phyloP scores from a whole-genome alignment of 805 yeast genomes.

The Cephaloascus fragrans region DNA sequence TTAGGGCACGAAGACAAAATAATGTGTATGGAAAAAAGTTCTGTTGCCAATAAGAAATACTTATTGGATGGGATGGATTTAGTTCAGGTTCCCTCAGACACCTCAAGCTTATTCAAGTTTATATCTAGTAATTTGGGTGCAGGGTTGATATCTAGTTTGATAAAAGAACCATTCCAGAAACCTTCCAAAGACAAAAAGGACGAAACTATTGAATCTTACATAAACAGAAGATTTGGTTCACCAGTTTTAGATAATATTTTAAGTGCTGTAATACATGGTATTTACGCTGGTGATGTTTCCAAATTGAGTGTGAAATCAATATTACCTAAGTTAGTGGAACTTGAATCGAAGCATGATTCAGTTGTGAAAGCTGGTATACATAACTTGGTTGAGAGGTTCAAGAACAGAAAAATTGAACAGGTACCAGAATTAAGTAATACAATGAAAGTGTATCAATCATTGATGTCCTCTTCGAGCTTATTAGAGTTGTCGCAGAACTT shows the following conservation, averaged over 20 bases:
- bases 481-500: constrained; percentile 22
- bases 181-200: constrained; percentile 27
- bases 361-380: constrained; percentile 34
- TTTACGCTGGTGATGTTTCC: constrained; percentile 78
- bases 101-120: constrained; percentile 22
- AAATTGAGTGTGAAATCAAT: constrained; percentile 58
- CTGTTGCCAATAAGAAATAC: constrained; percentile 67
- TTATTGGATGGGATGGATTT: constrained; percentile 41
- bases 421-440: not conserved
- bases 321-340: constrained; percentile 40
- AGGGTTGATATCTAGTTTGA: constrained; percentile 31
- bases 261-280: constrained; percentile 82
- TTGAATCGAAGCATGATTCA: constrained; percentile 56
- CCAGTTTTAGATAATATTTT: constrained; percentile 44
- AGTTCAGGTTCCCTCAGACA: constrained; percentile 42
- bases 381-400: constrained; percentile 16
- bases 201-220: constrained; percentile 62
- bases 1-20: constrained; percentile 41
- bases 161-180: constrained; percentile 42
- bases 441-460: constrained; percentile 25
- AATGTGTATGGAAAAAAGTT: constrained; percentile 44
- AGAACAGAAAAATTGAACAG: constrained; percentile 4
- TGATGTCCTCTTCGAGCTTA: constrained; percentile 33
- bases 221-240: constrained; percentile 60
- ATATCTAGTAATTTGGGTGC: constrained; percentile 30